Conservation (phyloP, 139 green algal species). For the Chlamydomonas urium region DNA sequence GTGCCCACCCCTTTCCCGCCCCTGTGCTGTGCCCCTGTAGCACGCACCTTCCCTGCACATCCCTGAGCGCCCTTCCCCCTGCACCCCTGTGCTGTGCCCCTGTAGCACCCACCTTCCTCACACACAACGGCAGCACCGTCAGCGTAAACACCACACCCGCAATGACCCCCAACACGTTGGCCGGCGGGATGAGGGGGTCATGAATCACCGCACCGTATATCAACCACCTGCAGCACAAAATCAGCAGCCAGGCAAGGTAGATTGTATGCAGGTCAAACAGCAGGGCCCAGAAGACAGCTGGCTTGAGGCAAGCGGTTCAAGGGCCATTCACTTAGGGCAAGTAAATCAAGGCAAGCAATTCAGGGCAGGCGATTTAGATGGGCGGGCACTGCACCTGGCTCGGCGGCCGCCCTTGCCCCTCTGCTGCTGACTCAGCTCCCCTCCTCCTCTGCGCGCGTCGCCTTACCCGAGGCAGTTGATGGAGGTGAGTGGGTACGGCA, state of each 20-base stretch:
- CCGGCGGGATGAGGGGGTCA: constrained; percentile 26
- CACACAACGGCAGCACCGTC: neutral
- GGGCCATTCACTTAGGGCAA: no score
- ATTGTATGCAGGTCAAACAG: neutral
- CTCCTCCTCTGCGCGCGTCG: no score
- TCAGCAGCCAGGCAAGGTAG: no score
- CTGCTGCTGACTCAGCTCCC: no score
- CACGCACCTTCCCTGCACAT: neutral
- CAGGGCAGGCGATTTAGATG: no score
- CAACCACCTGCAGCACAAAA: constrained; percentile 25
- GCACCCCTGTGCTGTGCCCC: neutral
- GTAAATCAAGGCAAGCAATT: no score
- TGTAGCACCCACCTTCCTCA: constrained; percentile 11
- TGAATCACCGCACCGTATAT: constrained; percentile 17
- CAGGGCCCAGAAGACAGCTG: no score
- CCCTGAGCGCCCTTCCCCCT: no score
- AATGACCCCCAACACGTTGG: constrained; percentile 24
- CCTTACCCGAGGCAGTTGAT: constrained; percentile 28
- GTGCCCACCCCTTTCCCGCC: no score
- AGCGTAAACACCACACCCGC: constrained; percentile 27
- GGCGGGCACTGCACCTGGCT: no score
- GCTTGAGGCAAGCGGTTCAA: no score
- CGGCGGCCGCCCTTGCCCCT: no score
- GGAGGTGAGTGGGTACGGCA: constrained; percentile 33
- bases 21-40: neutral